Evolutionary conservation across 495 filamentous ascomycete species (phyloP), one percentile per base, ranked within the genome.

Genomic region (Parathielavia hyrcaniae): DNA sequence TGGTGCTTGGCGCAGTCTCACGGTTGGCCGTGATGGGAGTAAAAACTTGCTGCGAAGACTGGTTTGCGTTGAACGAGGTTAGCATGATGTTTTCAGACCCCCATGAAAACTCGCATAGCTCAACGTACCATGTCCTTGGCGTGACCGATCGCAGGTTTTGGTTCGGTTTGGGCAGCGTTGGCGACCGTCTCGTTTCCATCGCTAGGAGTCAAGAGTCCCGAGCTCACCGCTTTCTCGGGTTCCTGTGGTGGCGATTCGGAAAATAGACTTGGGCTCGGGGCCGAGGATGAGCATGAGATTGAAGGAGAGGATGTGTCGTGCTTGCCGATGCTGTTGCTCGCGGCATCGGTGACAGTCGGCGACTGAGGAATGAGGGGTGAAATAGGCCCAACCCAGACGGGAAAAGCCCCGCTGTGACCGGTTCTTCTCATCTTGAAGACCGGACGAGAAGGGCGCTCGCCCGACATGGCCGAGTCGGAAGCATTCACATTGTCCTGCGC

Each of bases 351-450:
- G 45, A 26, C 5, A 12, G 14, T 5, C 1, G 5, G 35, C 35
- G 35, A 8, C 35, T 38, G 35, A 16, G n/a, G n/a, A 40, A 9
- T 1, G 20, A 30, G 6, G 2, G 26, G 26, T 30, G 26, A 30
- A 30, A 30, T 2, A 30, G 22, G 30, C 6, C n/a, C 55, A 19
- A 12, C 26, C 16, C 55, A 52, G 22, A 49, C 17, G 2, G 63
- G 53, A 17, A 46, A 65, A 17, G 52, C 40, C 0, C 63, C 53
- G 20, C 47, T 57, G 35, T 59, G 49, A 0, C 63, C 63, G 10
- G 60, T 65, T 23, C 63, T 51, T 40, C 39, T 59, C 60, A 65
- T 60, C 38, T 62, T 65, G 52, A 60, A 57, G 2, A 64, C 36
- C 2, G 63, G 60, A 9, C 45, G 54, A 1, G 54, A 14, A 19